A percentile compares a stretch with the other conserved stretches of the same genome.
These are phyloP conservation scores for Passiflora organensis DNA, from an alignment of 345 rosid genomes.

Conservation along the genomic window DNA sequence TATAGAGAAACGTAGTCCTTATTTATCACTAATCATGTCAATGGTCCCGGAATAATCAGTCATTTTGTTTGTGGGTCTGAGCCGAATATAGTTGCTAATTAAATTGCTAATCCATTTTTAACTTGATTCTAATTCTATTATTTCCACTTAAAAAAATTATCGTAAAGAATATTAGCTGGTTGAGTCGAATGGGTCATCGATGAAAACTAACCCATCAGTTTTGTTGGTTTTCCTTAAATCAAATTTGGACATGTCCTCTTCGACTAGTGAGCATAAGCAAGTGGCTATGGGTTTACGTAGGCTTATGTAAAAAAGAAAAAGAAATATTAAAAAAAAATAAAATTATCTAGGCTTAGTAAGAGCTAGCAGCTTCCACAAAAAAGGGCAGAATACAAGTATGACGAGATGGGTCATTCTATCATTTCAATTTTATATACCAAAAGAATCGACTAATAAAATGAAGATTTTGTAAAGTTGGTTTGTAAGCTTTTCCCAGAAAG, in stretches of 20 bases:
- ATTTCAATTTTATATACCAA: conserved; percentile 28
- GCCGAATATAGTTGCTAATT: too few species aligned
- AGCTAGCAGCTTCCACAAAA: conserved; percentile 24
- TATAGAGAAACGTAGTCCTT: conserved; percentile 1
- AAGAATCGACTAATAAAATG: conserved; percentile 29
- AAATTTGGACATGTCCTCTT: too few species aligned
- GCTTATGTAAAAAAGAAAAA: too few species aligned
- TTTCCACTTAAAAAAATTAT: conserved; percentile 18
- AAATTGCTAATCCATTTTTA: neutral
- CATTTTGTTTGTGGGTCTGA: conserved; percentile 25
- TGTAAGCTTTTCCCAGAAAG: conserved; percentile 51
- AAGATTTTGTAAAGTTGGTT: conserved; percentile 37
- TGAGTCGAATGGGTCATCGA: conserved; percentile 8
- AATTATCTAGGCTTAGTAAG: neutral
- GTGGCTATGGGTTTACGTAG: too few species aligned
- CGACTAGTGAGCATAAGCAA: too few species aligned
- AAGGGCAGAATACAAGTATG: neutral
- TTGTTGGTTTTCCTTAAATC: conserved; percentile 3
- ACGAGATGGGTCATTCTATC: conserved; percentile 18
- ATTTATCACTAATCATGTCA: neutral
- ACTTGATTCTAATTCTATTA: conserved; percentile 9
- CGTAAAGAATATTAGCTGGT: conserved; percentile 14
- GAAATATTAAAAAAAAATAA: too few species aligned
- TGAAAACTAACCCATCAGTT: neutral
- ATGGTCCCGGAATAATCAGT: conserved; percentile 14